Evolutionary conservation across 257 asterid genomes (phyloP).

Genomic region (Gardenia jasminoides): DNA sequence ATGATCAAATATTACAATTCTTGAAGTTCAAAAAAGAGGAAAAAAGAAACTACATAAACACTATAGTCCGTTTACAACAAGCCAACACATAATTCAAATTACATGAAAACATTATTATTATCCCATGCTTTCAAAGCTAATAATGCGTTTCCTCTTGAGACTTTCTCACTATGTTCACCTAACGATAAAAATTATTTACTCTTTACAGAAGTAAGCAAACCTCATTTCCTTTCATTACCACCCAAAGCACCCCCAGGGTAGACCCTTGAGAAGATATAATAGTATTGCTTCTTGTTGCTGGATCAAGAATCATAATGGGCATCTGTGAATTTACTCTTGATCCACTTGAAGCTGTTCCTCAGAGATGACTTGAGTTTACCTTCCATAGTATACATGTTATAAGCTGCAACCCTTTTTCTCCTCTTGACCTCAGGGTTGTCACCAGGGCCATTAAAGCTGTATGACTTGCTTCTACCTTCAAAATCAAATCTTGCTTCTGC

Average conservation of each 20-base stretch:
- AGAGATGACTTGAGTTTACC: slow-evolving; percentile 82
- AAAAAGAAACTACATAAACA: neutral
- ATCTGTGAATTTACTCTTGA: slow-evolving; percentile 69
- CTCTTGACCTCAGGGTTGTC: slow-evolving; percentile 77
- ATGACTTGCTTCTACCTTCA: slow-evolving; percentile 69
- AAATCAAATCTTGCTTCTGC: slow-evolving; percentile 68
- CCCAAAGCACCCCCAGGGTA: neutral
- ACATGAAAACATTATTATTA: neutral
- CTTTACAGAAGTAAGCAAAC: neutral
- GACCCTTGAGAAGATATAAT: neutral
- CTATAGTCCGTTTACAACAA: neutral
- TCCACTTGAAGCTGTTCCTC: slow-evolving; percentile 88
- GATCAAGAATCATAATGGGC: slow-evolving; percentile 33
- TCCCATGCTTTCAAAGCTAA: neutral
- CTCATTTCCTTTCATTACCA: neutral
- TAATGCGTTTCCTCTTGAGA: neutral
- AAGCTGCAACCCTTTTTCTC: slow-evolving; percentile 75
- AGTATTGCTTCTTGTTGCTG: neutral
- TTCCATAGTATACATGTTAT: slow-evolving; percentile 73
- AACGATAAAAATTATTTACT: neutral
- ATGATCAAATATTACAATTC: neutral
- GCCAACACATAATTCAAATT: neutral
- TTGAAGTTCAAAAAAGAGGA: neutral
- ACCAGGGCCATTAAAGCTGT: slow-evolving; percentile 78
- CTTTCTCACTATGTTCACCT: neutral